Evolutionary conservation across 2,329 filamentous ascomycete genomes (phyloP).

Genomic region (Exophiala alcalophila): DNA sequence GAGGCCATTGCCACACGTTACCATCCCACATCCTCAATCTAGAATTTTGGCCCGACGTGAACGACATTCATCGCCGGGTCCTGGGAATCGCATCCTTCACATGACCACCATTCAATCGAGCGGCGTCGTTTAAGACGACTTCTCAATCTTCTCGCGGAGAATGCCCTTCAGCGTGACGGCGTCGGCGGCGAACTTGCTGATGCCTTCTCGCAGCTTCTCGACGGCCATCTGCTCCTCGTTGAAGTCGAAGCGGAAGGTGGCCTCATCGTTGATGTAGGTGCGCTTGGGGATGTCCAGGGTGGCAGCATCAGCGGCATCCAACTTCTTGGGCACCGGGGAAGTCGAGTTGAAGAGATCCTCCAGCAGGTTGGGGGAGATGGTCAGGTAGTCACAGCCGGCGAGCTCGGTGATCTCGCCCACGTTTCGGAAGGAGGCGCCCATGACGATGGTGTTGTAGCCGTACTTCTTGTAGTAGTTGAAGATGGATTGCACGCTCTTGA

Average conservation of each 20-base stretch:
- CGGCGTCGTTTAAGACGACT: too few relatives aligned
- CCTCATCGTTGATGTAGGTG: conserved; percentile 84
- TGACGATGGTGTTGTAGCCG: conserved; percentile 99
- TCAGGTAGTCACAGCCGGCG: conserved; percentile 97
- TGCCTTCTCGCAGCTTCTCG: conserved; percentile 98
- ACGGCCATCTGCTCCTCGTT: conserved; percentile 99
- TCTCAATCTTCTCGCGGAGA: conserved; percentile 77
- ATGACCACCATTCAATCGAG: too few relatives aligned
- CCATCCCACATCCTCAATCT: background rate
- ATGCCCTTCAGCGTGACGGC: conserved; percentile 91
- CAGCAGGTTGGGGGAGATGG: conserved; percentile 91
- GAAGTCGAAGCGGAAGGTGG: conserved; percentile 95
- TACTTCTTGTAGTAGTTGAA: conserved; percentile 99
- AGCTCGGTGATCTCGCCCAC: conserved; percentile 96
- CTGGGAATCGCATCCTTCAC: too few relatives aligned
- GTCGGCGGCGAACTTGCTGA: conserved; percentile 98
- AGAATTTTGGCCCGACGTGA: background rate
- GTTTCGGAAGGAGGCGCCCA: conserved; percentile 98
- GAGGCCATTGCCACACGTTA: too few relatives aligned
- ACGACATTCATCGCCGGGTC: too few relatives aligned
- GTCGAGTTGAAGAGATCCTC: conserved; percentile 88
- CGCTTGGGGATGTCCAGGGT: conserved; percentile 79
- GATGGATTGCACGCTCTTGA: conserved; percentile 87
- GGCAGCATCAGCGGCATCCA: conserved; percentile 65
- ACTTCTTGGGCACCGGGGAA: conserved; percentile 85